phyloP scores from a whole-genome alignment of 1,284 basidiomycete species.

The Naganishia cerealis region DNA sequence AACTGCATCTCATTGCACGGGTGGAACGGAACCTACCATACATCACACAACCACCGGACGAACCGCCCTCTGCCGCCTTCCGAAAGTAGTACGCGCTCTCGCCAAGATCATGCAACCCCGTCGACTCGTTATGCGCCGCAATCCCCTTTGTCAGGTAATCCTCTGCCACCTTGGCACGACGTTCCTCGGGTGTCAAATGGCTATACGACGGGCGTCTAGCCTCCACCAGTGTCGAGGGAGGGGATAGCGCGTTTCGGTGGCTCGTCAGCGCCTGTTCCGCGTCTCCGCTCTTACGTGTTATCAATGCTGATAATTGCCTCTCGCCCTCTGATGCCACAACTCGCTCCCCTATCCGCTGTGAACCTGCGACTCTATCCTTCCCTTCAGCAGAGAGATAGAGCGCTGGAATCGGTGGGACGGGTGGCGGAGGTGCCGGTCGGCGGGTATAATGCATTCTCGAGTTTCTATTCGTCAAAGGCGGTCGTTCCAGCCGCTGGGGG shows the following conservation, averaged over 20 bases:
- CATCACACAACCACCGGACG: constrained; percentile 49
- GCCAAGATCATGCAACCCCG: constrained; percentile 43
- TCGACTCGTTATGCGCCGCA: constrained; percentile 22
- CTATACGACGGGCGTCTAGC: neutral
- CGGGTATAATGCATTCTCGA: constrained; percentile 24
- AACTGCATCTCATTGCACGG: no score
- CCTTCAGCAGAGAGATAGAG: neutral
- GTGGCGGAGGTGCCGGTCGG: constrained; percentile 23
- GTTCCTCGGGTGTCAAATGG: constrained; percentile 3
- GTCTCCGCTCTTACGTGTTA: neutral
- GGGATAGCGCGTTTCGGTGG: neutral
- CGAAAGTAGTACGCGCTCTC: constrained; percentile 51
- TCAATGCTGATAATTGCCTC: neutral
- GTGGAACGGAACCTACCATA: constrained; percentile 42
- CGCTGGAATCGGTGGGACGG: constrained; percentile 11
- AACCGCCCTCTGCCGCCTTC: constrained; percentile 50
- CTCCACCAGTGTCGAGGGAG: neutral
- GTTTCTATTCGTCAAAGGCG: constrained; percentile 8
- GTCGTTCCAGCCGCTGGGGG: neutral
- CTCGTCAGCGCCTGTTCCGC: neutral
- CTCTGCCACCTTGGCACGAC: constrained; percentile 25
- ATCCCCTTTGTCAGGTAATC: constrained; percentile 33
- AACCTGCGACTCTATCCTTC: neutral
- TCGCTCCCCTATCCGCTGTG: neutral
- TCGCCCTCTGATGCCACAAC: neutral